phyloP scores from a whole-genome alignment of 352 stramenopile species.

The Elongisporangium prolatum region DNA sequence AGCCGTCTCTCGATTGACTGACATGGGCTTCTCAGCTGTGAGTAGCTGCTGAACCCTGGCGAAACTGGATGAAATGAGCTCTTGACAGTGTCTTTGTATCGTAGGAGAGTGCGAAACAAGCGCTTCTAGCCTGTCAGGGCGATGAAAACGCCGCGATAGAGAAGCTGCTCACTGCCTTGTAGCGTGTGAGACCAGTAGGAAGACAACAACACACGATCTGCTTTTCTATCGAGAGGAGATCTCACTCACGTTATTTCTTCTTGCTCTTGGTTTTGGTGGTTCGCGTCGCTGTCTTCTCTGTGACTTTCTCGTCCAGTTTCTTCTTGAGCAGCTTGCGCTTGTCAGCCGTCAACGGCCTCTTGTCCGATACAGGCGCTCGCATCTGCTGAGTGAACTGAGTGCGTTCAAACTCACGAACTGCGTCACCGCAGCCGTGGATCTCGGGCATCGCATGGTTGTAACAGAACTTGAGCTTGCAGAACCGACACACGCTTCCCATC shows the following conservation, averaged over 20 bases:
- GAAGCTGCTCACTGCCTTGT: conserved; percentile 71
- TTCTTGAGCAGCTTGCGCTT: conserved; percentile 71
- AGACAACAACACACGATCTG: conserved; percentile 1
- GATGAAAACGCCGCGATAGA: conserved; percentile 89
- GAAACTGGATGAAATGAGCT: neutral
- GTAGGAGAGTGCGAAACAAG: conserved; percentile 65
- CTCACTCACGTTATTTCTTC: conserved; percentile 27
- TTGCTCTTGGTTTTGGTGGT: conserved; percentile 41
- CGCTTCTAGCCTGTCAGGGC: conserved; percentile 58
- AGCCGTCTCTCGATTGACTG: conserved; percentile 63
- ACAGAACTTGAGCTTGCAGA: conserved; percentile 86
- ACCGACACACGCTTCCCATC: conserved; percentile 69
- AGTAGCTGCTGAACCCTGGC: neutral
- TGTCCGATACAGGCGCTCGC: conserved; percentile 7
- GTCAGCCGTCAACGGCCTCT: conserved; percentile 39
- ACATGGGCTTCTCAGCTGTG: conserved; percentile 86
- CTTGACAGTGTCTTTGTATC: conserved; percentile 1
- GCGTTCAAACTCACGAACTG: conserved; percentile 54
- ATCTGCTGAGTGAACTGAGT: conserved; percentile 42
- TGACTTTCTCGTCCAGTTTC: conserved; percentile 62
- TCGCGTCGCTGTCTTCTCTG: conserved; percentile 41
- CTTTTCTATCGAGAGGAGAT: neutral
- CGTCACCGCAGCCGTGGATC: conserved; percentile 71
- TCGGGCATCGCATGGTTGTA: conserved; percentile 71
- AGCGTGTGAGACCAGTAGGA: conserved; percentile 6